phyloP scores from a whole-genome alignment of 495 filamentous ascomycete species.

The Podospora australis region DNA sequence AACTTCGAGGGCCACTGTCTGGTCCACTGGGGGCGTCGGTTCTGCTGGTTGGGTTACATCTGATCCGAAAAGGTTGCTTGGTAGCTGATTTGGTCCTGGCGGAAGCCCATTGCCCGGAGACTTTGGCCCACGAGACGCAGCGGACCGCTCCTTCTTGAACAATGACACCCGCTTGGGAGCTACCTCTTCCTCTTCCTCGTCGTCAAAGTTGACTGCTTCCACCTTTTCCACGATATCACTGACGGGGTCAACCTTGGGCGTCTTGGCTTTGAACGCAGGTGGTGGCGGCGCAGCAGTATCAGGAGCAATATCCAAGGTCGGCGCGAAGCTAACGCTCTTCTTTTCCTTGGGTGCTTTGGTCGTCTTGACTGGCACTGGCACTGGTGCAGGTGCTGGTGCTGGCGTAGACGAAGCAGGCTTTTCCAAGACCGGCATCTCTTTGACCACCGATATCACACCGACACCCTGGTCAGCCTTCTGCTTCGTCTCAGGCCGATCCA shows the following conservation, averaged over 20 bases:
- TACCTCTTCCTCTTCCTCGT: slow-evolving; percentile 14
- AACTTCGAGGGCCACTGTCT: slow-evolving; percentile 51
- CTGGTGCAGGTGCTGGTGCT: neutral
- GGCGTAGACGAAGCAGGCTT: neutral
- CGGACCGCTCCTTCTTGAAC: slow-evolving; percentile 36
- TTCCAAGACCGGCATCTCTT: neutral
- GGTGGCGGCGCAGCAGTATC: slow-evolving; percentile 25
- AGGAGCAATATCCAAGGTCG: slow-evolving; percentile 63
- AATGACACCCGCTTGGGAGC: slow-evolving; percentile 38
- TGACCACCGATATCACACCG: slow-evolving; percentile 16
- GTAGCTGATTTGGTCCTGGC: slow-evolving; percentile 28
- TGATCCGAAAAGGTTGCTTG: slow-evolving; percentile 15
- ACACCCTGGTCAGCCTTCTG: slow-evolving; percentile 16
- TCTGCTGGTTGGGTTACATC: slow-evolving; percentile 13
- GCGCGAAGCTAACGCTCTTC: slow-evolving; percentile 73
- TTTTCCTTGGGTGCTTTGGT: slow-evolving; percentile 30
- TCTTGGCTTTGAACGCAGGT: slow-evolving; percentile 21
- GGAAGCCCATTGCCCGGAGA: slow-evolving; percentile 14
- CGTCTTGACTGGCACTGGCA: neutral
- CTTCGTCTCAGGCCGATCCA: slow-evolving; percentile 6
- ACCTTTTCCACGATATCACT: slow-evolving; percentile 46
- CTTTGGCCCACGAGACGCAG: slow-evolving; percentile 2
- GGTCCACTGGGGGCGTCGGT: slow-evolving; percentile 50
- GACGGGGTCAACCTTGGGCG: slow-evolving; percentile 35
- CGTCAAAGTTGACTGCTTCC: slow-evolving; percentile 34